Evolutionary conservation across 148 eudicot species (phyloP).

Genomic region (Euryodendron excelsum): DNA sequence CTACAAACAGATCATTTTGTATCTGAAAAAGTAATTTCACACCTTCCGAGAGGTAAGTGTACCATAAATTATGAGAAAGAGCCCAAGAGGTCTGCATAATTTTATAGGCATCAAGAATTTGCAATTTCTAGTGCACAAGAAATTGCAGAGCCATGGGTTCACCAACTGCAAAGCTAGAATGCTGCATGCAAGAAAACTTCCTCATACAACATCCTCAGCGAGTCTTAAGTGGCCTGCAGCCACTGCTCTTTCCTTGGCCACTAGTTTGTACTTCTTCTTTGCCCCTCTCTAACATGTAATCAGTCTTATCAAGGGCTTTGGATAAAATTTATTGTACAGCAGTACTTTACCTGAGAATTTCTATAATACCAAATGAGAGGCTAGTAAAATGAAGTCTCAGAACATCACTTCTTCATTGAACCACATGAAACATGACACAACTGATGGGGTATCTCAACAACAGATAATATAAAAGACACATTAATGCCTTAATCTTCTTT

Average conservation of each 20-base stretch:
- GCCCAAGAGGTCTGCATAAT: neutral
- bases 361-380: neutral
- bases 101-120: neutral
- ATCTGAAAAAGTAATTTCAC: neutral
- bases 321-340: no score
- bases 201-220: no score
- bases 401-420: neutral
- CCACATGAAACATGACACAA: neutral
- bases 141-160: no score
- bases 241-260: neutral
- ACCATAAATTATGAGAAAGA: neutral
- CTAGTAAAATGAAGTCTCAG: neutral
- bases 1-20: neutral
- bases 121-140: neutral
- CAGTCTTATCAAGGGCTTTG: neutral
- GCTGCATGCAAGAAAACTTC: no score
- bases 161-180: no score
- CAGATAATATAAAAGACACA: no score
- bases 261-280: neutral
- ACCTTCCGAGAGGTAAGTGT: neutral
- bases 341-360: neutral
- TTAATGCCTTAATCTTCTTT: neutral
- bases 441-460: neutral
- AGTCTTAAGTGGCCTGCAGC: neutral
- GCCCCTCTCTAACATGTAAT: neutral